These are phyloP conservation scores for Amniculicola lignicola DNA, from an alignment of 495 filamentous ascomycete species.

Conservation along the genomic window DNA sequence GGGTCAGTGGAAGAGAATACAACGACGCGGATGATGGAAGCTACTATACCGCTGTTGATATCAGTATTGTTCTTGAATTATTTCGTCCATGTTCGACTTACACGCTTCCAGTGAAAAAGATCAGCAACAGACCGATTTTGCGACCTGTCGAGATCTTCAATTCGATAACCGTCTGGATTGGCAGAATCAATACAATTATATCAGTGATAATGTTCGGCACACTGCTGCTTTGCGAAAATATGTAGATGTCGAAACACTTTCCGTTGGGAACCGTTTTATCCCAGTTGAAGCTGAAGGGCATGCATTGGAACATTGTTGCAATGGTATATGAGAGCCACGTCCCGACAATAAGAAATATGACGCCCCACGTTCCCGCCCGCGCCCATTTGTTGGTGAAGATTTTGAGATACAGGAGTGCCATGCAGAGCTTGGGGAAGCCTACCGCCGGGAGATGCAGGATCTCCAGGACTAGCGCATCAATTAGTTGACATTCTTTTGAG, in stretches of 20 bases:
- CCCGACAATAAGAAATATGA: conserved; percentile 8
- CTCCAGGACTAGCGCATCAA: conserved; percentile 10
- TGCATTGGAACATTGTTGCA: conserved; percentile 13
- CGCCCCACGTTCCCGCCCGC: conserved; percentile 6
- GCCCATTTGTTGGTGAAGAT: conserved; percentile 18
- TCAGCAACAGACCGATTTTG: conserved; percentile 13
- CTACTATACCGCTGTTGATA: conserved; percentile 16
- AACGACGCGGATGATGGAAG: conserved; percentile 19
- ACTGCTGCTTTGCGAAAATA: conserved; percentile 12
- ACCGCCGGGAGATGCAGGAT: conserved; percentile 13
- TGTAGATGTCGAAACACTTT: conserved; percentile 6
- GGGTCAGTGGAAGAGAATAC: conserved; percentile 13
- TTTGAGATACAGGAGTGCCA: conserved; percentile 13
- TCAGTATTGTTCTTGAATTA: background rate
- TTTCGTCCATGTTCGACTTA: background rate
- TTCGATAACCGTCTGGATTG: conserved; percentile 11
- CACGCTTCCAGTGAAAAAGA: conserved; percentile 19
- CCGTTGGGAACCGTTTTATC: conserved; percentile 9
- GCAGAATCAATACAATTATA: conserved; percentile 15
- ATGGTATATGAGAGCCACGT: conserved; percentile 19
- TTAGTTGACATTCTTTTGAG: too few relatives aligned
- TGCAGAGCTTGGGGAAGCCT: conserved; percentile 16
- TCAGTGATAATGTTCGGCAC: conserved; percentile 25
- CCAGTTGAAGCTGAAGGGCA: conserved; percentile 23
- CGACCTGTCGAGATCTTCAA: conserved; percentile 13